Percentiles rank a stretch among this genome's conserved stretches.
phyloP scores from a whole-genome alignment of 768 basidiomycete genomes.

The Hortiboletus campestris region DNA sequence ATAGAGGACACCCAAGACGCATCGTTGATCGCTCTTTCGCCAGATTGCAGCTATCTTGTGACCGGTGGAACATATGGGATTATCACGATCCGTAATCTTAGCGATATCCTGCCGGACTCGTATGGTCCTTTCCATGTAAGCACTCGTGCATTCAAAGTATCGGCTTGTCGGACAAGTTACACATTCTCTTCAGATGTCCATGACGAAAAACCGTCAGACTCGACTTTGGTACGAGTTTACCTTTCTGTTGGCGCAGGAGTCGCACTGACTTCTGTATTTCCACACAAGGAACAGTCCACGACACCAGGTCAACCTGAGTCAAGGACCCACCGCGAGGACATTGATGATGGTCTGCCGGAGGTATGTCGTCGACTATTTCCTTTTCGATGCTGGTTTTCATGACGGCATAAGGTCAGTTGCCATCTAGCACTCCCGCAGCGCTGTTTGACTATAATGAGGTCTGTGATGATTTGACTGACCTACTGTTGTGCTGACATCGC shows the following conservation, averaged over 20 bases:
- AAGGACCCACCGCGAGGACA: background rate
- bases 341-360: background rate
- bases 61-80: background rate
- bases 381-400: background rate
- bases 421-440: background rate
- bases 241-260: background rate
- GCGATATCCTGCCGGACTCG: background rate
- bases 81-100: background rate
- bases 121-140: background rate
- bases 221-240: background rate
- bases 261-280: background rate
- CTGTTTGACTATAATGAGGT: background rate
- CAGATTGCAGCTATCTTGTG: background rate
- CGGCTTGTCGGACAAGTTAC: background rate
- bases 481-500: background rate
- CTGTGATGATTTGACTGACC: background rate
- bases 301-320: background rate
- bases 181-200: too few species aligned
- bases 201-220: too few species aligned
- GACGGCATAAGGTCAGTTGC: background rate
- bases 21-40: background rate
- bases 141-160: background rate
- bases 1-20: background rate
- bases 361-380: background rate
- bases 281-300: background rate